Evolutionary conservation across 2,329 filamentous ascomycete species (phyloP).

Genomic region (Fusarium acutatum): DNA sequence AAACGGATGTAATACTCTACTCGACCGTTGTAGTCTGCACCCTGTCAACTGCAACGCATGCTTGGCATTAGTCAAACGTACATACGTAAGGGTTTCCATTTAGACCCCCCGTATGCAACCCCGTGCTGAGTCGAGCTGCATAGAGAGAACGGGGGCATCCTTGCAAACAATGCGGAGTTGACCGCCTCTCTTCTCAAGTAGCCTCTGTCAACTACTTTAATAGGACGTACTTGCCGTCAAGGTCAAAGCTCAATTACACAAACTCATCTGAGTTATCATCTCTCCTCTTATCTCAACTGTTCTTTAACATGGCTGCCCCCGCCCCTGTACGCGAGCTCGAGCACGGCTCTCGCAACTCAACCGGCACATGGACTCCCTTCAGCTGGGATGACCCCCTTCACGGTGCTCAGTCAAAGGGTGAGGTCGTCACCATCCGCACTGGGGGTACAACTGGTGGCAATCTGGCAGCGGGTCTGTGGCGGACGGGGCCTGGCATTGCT

Average conservation of each 20-base stretch:
- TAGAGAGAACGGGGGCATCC: not conserved
- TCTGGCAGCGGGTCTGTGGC: not conserved
- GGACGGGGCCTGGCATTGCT: not conserved
- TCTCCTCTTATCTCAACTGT: not conserved
- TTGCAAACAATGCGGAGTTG: not conserved
- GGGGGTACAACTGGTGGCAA: not conserved
- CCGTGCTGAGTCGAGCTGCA: not conserved
- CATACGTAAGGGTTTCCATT: no score
- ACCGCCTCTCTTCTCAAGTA: no score
- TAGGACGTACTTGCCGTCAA: not conserved
- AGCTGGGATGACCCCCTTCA: not conserved
- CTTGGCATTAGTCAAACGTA: not conserved
- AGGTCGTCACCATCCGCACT: not conserved
- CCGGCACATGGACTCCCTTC: not conserved
- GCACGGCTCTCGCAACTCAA: not conserved
- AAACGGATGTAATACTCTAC: not conserved
- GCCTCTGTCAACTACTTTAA: no score
- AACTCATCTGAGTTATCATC: not conserved
- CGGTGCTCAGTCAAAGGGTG: not conserved
- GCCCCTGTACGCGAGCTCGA: not conserved
- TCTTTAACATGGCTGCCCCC: not conserved
- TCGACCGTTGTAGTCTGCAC: not conserved
- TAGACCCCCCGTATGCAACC: not conserved
- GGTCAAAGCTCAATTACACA: not conserved
- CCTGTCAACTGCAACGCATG: not conserved